Evolutionary conservation across 108 stramenopile genomes (phyloP).

Genomic region (Nitzschia sp.): DNA sequence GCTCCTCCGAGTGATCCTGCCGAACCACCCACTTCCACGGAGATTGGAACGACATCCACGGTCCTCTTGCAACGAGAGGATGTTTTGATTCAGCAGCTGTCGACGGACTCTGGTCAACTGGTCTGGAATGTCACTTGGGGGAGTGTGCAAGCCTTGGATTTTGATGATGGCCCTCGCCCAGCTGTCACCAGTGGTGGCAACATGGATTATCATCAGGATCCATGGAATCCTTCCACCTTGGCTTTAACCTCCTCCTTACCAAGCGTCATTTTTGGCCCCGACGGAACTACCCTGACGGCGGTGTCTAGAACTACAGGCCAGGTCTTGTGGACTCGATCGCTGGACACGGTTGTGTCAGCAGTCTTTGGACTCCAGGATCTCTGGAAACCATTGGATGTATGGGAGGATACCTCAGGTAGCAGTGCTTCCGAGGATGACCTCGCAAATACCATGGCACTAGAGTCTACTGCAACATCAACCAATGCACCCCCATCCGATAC

Average conservation of each 20-base stretch:
- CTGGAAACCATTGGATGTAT: slow-evolving; percentile 60
- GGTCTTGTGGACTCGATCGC: slow-evolving; percentile 51
- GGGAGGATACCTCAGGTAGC: slow-evolving; percentile 30
- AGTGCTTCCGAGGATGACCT: no score
- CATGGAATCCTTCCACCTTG: not conserved
- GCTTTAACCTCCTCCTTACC: slow-evolving; percentile 23
- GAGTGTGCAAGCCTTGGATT: slow-evolving; percentile 64
- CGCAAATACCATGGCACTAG: no score
- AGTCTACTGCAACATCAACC: no score
- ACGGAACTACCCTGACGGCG: slow-evolving; percentile 61
- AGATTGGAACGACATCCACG: slow-evolving; percentile 11
- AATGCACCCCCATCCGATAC: no score
- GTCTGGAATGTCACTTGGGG: slow-evolving; percentile 82
- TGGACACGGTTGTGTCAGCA: slow-evolving; percentile 61
- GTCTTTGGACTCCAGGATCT: slow-evolving; percentile 70
- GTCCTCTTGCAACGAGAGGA: slow-evolving; percentile 81
- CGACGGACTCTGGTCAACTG: slow-evolving; percentile 56
- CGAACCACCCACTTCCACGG: slow-evolving; percentile 2
- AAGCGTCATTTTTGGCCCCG: slow-evolving; percentile 65
- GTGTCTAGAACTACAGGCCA: slow-evolving; percentile 12
- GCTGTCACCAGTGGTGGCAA: slow-evolving; percentile 1
- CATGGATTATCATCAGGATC: not conserved
- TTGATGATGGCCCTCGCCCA: slow-evolving; percentile 38
- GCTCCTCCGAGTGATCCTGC: not conserved
- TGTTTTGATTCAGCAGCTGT: slow-evolving; percentile 63